Evolutionary conservation across 1,284 basidiomycete genomes (phyloP).

Genomic region (Salmacisia buchloeana): DNA sequence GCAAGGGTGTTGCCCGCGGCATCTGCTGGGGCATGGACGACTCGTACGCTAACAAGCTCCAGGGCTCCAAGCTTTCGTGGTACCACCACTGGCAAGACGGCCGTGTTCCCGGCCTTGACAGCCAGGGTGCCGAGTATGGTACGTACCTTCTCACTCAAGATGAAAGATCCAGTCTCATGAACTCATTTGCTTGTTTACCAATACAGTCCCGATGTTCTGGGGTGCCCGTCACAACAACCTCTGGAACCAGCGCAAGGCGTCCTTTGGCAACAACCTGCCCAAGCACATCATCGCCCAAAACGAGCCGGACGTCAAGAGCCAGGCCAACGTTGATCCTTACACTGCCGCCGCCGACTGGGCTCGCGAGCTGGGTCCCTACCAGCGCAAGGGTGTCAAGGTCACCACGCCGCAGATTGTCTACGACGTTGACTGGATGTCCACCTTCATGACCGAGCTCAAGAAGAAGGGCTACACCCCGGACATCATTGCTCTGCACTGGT

Average conservation of each 20-base stretch:
- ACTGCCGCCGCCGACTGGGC: constrained; percentile 35
- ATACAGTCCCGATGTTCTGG: constrained; percentile 40
- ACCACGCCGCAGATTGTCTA: constrained; percentile 43
- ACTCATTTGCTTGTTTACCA: not conserved
- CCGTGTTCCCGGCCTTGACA: constrained; percentile 23
- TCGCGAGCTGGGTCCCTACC: constrained; percentile 38
- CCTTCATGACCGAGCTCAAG: constrained; percentile 35
- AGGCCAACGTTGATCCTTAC: constrained; percentile 23
- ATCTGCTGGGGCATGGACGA: constrained; percentile 36
- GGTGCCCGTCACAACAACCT: constrained; percentile 27
- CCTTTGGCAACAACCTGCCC: constrained; percentile 22
- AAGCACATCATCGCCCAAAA: constrained; percentile 37
- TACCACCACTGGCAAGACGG: constrained; percentile 48
- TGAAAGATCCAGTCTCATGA: not conserved
- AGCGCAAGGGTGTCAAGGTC: constrained; percentile 36
- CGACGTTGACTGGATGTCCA: constrained; percentile 40
- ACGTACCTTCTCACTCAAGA: not conserved
- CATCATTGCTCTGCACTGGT: constrained; percentile 48
- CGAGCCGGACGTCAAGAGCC: constrained; percentile 42
- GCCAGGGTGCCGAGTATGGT: constrained; percentile 32
- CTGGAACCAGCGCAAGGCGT: constrained; percentile 32
- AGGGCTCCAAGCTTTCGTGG: constrained; percentile 35
- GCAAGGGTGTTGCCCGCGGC: not conserved
- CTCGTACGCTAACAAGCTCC: constrained; percentile 29
- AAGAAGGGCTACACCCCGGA: constrained; percentile 31